Base-by-base conservation (phyloP, 352 stramenopile species). In the Pseudoperonospora humuli region DNA sequence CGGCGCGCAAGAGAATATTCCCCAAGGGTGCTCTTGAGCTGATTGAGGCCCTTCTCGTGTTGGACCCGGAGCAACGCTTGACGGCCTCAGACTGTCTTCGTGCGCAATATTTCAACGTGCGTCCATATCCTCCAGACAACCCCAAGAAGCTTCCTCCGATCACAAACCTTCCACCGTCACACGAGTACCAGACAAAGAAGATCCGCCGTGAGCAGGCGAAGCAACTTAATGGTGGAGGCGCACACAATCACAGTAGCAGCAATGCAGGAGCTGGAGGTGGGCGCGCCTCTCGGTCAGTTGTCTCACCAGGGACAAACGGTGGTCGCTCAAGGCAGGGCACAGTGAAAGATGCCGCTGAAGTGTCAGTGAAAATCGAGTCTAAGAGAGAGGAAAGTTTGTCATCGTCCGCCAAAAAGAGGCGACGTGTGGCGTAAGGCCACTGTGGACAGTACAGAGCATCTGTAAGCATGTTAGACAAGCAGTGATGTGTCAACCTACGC, bases 21-120 rank as follows among this genome's bases (percentile, higher is more conserved):
- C 80, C 82, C 0, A 86, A 88, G 39, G 80, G 80, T 20, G 75
- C 82, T 15, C 59, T 98, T 10, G 92, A 98, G 45, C 64, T 98
- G 35, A 84, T 98, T 25, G 77, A 88, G 38, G 82, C 89, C 44
- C 82, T 98, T 60, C 70, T 99, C 6, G 84, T 95, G 35, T 92
- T 98, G 49, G 93, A 99, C 64, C 95, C 95, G 3, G 81, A 95
- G 27, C 76, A 94, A 48, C 74, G 96, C 3, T 73, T 98, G 37
- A 97, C 93, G 0, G 93, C 93, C 0, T 66, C 88, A 1, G 81
- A 95, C 33, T 95, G 92, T 15, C 58, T 98, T 26, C 84, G 94
- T 37, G 86, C 97, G 61, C 58, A 74, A 3, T 99, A 98, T 59
- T 99, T 99, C 68, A 74, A 84, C 27, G 49, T 59, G 8, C 64